Evolutionary conservation across 1,139 yeast species (phyloP).

Genomic region (Taphrina wiesneri): DNA sequence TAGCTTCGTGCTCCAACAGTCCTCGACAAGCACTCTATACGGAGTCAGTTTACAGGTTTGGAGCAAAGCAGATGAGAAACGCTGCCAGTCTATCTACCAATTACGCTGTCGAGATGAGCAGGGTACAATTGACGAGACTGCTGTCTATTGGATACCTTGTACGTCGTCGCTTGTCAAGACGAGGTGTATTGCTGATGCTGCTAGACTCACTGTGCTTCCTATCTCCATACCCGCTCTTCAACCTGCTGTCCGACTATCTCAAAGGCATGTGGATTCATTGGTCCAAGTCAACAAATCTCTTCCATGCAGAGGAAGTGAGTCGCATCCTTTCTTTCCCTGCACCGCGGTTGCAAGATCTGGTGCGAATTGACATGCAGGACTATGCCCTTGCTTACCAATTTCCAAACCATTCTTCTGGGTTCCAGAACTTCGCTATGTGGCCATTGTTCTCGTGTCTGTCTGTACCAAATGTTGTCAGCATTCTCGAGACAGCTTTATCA

Average conservation of each 20-base stretch:
- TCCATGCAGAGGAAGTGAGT: constrained; percentile 30
- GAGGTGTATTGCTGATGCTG: neutral
- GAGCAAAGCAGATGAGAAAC: constrained; percentile 28
- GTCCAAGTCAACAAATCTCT: constrained; percentile 19
- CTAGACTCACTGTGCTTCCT: constrained; percentile 26
- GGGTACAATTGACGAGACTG: neutral
- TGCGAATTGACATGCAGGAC: constrained; percentile 33
- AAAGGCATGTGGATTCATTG: constrained; percentile 34
- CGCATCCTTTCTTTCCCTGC: constrained; percentile 31
- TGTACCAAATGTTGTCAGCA: constrained; percentile 26
- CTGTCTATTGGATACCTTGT: constrained; percentile 20
- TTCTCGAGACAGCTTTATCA: constrained; percentile 29
- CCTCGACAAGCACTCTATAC: constrained; percentile 23
- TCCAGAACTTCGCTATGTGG: constrained; percentile 35
- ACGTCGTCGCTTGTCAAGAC: neutral
- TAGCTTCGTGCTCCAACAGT: constrained; percentile 30
- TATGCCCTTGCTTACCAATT: constrained; percentile 32
- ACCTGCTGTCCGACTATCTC: constrained; percentile 19
- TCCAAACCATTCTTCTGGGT: constrained; percentile 14
- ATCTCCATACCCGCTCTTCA: constrained; percentile 29
- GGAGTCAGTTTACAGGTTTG: constrained; percentile 28
- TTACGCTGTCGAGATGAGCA: constrained; percentile 12
- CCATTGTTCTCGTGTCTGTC: constrained; percentile 32
- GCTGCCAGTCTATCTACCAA: neutral
- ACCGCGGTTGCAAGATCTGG: constrained; percentile 29